phyloP scores from a whole-genome alignment of 306 rosid genomes.

The Carpinus viminea region DNA sequence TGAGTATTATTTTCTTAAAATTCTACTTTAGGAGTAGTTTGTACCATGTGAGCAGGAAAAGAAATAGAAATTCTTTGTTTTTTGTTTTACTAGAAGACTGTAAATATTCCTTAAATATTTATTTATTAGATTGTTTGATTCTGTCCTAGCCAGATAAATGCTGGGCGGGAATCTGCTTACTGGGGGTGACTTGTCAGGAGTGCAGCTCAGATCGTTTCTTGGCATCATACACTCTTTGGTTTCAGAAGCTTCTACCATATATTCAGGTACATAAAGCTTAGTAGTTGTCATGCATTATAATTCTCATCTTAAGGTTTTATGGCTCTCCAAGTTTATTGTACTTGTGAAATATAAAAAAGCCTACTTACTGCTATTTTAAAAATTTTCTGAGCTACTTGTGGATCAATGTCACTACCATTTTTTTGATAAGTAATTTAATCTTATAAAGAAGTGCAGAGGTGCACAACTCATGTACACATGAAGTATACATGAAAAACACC shows the following conservation, averaged over 20 bases:
- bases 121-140: constrained; percentile 27
- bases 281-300: background rate
- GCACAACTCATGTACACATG: background rate
- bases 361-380: background rate
- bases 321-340: background rate
- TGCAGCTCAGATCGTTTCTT: constrained; percentile 70
- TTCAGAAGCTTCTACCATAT: constrained; percentile 52
- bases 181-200: constrained; percentile 81
- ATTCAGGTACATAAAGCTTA: constrained; percentile 57
- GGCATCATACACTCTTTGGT: constrained; percentile 70
- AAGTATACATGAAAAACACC: background rate
- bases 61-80: background rate
- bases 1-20: background rate
- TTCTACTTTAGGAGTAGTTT: background rate
- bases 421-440: background rate
- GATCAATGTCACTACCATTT: no score
- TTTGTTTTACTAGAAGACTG: constrained; percentile 2
- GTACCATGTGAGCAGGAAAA: background rate
- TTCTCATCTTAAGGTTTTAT: constrained; percentile 9
- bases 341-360: background rate
- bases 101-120: background rate
- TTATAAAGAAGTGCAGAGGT: background rate
- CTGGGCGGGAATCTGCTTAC: constrained; percentile 80
- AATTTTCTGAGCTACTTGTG: no score
- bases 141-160: constrained; percentile 83